phyloP scores from a whole-genome alignment of 169 alveolate genomes.

The Eimeria zaria region DNA sequence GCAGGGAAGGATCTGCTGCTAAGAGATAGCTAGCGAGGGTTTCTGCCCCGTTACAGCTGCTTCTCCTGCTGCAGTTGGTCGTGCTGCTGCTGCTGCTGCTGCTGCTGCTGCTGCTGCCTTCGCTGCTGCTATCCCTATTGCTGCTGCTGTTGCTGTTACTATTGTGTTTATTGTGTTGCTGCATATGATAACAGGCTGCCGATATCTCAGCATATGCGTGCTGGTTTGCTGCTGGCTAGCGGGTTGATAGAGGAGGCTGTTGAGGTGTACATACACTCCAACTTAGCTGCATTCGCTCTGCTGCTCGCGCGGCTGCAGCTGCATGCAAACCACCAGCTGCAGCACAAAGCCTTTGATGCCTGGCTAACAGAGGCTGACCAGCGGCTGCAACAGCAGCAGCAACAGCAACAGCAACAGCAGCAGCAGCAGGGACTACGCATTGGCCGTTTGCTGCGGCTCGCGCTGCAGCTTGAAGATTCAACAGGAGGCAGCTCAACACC shows the following conservation, averaged over 20 bases:
- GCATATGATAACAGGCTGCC: background rate
- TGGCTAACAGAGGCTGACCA: conserved; percentile 11
- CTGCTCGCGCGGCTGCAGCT: conserved; percentile 14
- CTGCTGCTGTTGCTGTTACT: background rate
- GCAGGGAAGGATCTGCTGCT: too few relatives aligned
- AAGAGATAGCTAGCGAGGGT: background rate
- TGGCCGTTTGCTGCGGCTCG: conserved; percentile 52
- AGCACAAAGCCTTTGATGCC: background rate
- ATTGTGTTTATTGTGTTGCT: background rate
- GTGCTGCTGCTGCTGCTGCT: background rate
- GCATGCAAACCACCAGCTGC: conserved; percentile 18
- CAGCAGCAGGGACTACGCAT: conserved; percentile 7
- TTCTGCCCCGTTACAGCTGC: background rate
- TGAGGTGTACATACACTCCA: conserved; percentile 31
- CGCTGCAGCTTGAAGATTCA: conserved; percentile 18
- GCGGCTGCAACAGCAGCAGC: conserved; percentile 23
- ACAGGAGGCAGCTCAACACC: background rate
- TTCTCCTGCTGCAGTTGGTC: background rate
- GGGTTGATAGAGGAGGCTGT: conserved; percentile 5
- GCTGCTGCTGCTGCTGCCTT: background rate
- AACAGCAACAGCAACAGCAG: conserved; percentile 37
- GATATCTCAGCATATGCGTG: conserved; percentile 4
- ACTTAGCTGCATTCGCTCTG: background rate
- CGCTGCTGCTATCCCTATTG: background rate
- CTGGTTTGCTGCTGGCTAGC: conserved; percentile 6